Percentiles rank a stretch among this genome's conserved stretches.
Conservation (phyloP, 108 stramenopile genomes). For the Nitzschia palea region DNA sequence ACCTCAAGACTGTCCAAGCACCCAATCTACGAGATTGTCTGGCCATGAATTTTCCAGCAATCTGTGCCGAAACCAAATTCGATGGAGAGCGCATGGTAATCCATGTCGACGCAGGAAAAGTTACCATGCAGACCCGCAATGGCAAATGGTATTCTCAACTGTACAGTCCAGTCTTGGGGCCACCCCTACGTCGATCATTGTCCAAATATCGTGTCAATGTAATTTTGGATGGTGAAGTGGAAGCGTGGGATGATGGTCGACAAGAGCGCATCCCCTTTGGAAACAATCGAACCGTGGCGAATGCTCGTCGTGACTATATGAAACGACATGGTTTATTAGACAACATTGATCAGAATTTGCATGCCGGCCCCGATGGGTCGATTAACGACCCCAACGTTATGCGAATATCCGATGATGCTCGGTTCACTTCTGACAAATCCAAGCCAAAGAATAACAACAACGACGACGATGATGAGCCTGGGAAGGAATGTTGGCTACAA, state of each 20-base stretch:
- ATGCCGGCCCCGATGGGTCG: constrained; percentile 22
- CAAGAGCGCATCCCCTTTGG: constrained; percentile 75
- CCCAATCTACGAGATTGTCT: constrained; percentile 21
- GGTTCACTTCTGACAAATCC: background rate
- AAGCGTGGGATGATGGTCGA: constrained; percentile 66
- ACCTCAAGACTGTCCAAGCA: constrained; percentile 9
- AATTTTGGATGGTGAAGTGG: constrained; percentile 84
- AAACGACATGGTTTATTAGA: constrained; percentile 51
- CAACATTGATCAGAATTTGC: constrained; percentile 62
- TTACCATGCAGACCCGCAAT: constrained; percentile 56
- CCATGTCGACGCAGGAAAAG: constrained; percentile 54
- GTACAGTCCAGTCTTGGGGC: constrained; percentile 79
- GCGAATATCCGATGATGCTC: constrained; percentile 17
- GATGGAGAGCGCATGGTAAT: constrained; percentile 84
- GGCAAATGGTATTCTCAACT: constrained; percentile 54
- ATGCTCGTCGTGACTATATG: constrained; percentile 56
- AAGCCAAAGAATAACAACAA: background rate
- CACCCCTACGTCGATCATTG: constrained; percentile 65
- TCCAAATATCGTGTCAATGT: constrained; percentile 63
- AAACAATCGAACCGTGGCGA: constrained; percentile 69
- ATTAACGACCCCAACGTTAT: constrained; percentile 19
- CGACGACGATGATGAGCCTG: constrained; percentile 17
- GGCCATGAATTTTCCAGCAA: constrained; percentile 69
- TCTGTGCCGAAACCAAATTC: constrained; percentile 79
- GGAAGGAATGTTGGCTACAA: constrained; percentile 65